These are phyloP conservation scores for Cucurbita moschata DNA, from an alignment of 306 rosid genomes.

Conservation along the genomic window DNA sequence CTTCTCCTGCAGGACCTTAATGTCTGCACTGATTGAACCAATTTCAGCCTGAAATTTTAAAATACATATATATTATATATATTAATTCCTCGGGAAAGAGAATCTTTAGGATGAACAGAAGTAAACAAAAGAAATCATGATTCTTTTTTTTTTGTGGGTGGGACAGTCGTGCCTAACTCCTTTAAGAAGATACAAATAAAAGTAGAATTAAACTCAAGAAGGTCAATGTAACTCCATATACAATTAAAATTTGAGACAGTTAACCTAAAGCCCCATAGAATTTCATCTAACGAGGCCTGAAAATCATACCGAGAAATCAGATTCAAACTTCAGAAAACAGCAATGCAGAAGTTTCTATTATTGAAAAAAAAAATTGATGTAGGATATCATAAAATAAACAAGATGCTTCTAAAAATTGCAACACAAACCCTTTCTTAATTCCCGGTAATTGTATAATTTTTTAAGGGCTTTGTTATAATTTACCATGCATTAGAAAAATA, in stretches of 20 bases:
- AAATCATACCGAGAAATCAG: not conserved
- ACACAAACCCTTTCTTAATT: not conserved
- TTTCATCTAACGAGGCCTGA: not conserved
- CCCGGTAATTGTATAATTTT: not conserved
- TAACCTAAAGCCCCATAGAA: not conserved
- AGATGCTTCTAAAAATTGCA: not conserved
- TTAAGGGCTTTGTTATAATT: not conserved
- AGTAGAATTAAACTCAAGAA: not conserved
- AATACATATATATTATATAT: not conserved
- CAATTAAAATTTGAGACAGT: not conserved
- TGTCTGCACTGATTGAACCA: slow-evolving; percentile 97
- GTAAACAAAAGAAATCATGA: not conserved
- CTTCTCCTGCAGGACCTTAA: slow-evolving; percentile 91
- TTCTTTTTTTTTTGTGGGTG: not conserved
- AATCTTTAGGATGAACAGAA: not conserved
- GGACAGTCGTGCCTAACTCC: not conserved
- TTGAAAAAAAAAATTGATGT: not conserved
- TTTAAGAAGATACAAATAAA: not conserved
- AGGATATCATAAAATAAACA: not conserved
- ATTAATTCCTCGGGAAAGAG: not conserved
- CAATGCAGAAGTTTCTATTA: not conserved
- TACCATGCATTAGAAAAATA: not conserved
- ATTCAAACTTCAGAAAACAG: not conserved
- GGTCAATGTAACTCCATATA: not conserved
- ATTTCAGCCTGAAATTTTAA: slow-evolving; percentile 49